Evolutionary conservation across 768 basidiomycete genomes (phyloP).

Genomic region (Collybia mongolica): DNA sequence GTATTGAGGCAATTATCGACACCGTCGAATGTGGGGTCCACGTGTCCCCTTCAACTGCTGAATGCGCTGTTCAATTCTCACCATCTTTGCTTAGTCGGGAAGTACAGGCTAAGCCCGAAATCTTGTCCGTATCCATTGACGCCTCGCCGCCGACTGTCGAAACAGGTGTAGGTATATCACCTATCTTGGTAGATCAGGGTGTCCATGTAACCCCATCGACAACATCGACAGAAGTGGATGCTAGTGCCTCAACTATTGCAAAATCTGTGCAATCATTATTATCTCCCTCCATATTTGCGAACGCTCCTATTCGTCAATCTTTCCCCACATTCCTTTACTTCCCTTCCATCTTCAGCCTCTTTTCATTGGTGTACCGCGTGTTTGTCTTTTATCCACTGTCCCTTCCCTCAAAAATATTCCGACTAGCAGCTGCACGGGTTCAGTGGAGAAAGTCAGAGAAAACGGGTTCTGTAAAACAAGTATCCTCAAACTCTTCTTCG

Average conservation of each 20-base stretch:
- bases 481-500: slow-evolving; percentile 10
- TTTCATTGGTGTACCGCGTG: slow-evolving; percentile 47
- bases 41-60: slow-evolving; percentile 26
- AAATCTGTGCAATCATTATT: slow-evolving; percentile 32
- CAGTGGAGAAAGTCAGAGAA: slow-evolving; percentile 12
- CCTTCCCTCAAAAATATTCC: slow-evolving; percentile 41
- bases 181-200: slow-evolving; percentile 33
- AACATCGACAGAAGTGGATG: slow-evolving; percentile 45
- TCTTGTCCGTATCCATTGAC: slow-evolving; percentile 26
- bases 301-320: slow-evolving; percentile 13
- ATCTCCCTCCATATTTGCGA: slow-evolving; percentile 14
- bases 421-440: slow-evolving; percentile 20
- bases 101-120: slow-evolving; percentile 32
- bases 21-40: slow-evolving; percentile 30
- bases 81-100: slow-evolving; percentile 29
- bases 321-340: slow-evolving; percentile 29
- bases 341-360: slow-evolving; percentile 38
- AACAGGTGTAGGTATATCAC: slow-evolving; percentile 16
- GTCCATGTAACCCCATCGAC: slow-evolving; percentile 55
- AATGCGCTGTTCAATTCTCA: slow-evolving; percentile 33
- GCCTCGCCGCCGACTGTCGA: slow-evolving; percentile 21
- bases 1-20: slow-evolving; percentile 40
- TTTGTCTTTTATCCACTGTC: slow-evolving; percentile 50
- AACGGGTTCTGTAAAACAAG: slow-evolving; percentile 15
- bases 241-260: slow-evolving; percentile 25